Evolutionary conservation across 2,329 filamentous ascomycete genomes (phyloP).

Genomic region (Leptographium radiaticola): DNA sequence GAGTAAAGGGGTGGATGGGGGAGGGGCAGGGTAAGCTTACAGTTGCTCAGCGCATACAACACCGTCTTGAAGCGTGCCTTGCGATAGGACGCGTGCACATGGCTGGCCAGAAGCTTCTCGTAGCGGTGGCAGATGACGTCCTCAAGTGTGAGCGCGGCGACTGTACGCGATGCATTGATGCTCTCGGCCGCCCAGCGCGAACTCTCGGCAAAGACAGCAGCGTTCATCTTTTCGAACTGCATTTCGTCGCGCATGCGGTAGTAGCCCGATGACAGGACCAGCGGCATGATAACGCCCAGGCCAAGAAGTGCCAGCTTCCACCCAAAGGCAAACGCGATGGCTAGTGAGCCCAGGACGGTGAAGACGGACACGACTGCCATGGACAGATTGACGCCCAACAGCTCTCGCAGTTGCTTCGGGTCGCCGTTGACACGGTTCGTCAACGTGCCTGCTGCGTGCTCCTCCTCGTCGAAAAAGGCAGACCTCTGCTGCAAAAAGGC

Average conservation of each 20-base stretch:
- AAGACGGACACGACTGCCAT: constrained; percentile 51
- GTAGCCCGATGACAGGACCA: constrained; percentile 33
- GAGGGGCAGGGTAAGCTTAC: constrained; percentile 22
- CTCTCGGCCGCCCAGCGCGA: constrained; percentile 65
- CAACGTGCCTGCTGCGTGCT: constrained; percentile 46
- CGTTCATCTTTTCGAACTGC: constrained; percentile 54
- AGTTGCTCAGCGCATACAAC: constrained; percentile 58
- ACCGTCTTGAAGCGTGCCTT: constrained; percentile 50
- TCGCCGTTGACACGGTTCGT: constrained; percentile 43
- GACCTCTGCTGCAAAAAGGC: constrained; percentile 47
- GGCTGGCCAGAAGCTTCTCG: constrained; percentile 39
- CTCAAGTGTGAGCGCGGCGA: constrained; percentile 57
- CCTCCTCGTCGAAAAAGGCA: constrained; percentile 46
- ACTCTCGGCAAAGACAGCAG: constrained; percentile 54
- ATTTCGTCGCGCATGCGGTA: constrained; percentile 44
- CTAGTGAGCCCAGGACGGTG: constrained; percentile 49
- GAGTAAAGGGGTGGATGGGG: background rate
- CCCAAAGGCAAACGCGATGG: constrained; percentile 57
- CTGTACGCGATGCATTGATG: constrained; percentile 61
- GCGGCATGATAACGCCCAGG: constrained; percentile 44
- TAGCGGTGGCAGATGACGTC: constrained; percentile 51
- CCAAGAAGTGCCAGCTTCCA: constrained; percentile 66
- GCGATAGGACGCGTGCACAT: constrained; percentile 45
- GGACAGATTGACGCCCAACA: constrained; percentile 50
- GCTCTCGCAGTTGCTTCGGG: constrained; percentile 46